Conservation (phyloP, 768 basidiomycete species). For the Mycena metata region DNA sequence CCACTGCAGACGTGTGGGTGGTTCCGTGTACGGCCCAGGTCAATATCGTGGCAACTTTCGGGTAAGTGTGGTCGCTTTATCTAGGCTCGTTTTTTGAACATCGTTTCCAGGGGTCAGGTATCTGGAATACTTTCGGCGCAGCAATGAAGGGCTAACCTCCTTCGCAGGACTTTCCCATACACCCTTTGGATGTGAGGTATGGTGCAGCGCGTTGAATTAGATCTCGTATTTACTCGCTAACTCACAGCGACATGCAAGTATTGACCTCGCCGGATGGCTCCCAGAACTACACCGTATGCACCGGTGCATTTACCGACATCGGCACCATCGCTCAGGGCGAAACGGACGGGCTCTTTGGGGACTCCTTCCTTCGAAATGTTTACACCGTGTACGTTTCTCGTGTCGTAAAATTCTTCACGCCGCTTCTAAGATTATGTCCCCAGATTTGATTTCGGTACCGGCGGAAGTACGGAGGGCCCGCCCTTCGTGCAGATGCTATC, state of each 20-base stretch:
- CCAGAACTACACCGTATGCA: conserved; percentile 11
- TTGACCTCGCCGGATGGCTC: conserved; percentile 11
- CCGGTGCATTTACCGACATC: conserved; percentile 4
- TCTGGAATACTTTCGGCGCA: too few species aligned
- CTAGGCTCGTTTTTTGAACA: too few species aligned
- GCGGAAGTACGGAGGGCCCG: conserved; percentile 1
- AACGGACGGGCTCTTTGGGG: conserved; percentile 2
- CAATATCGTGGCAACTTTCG: background rate
- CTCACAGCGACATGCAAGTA: background rate
- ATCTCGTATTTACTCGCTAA: background rate
- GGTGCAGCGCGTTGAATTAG: too few species aligned
- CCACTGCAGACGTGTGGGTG: background rate
- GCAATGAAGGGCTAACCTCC: too few species aligned
- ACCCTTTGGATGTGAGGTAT: conserved; percentile 14
- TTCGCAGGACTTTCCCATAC: background rate
- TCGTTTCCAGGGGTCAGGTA: too few species aligned
- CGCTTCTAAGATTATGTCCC: background rate
- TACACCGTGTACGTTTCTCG: conserved; percentile 9
- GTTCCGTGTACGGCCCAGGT: background rate
- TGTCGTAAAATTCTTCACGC: background rate
- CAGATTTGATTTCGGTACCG: conserved; percentile 22
- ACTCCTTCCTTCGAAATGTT: conserved; percentile 23
- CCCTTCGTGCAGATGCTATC: conserved; percentile 22
- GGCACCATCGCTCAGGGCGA: background rate
- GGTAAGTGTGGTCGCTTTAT: too few species aligned